Conservation (phyloP, 129 eudicot genomes). For the Flaveria linearis region DNA sequence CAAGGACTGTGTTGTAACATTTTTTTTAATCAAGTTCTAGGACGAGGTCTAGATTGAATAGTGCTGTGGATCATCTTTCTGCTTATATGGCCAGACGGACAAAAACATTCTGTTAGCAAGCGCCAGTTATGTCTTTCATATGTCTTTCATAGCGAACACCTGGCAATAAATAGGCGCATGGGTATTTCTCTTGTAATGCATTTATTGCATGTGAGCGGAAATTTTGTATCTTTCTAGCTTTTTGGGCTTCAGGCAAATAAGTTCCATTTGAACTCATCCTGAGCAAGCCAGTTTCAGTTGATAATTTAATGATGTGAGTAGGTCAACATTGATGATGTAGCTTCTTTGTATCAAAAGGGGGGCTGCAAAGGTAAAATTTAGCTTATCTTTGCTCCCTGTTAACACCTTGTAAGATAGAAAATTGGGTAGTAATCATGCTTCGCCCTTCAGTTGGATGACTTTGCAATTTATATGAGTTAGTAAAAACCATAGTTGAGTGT, state of each 20-base stretch:
- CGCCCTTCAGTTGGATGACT: neutral
- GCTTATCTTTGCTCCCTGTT: slow-evolving; percentile 6
- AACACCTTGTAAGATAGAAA: slow-evolving; percentile 10
- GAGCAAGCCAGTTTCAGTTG: neutral
- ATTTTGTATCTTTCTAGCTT: neutral
- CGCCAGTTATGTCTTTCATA: neutral
- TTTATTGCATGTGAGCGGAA: neutral
- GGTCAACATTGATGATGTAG: neutral
- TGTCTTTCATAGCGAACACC: neutral
- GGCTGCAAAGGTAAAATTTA: slow-evolving; percentile 6
- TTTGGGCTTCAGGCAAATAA: neutral
- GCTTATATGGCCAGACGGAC: neutral
- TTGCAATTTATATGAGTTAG: slow-evolving; percentile 1
- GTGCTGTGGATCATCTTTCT: slow-evolving; percentile 12
- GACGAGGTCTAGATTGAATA: slow-evolving; percentile 7
- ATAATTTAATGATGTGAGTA: neutral
- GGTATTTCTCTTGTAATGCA: slow-evolving; percentile 10
- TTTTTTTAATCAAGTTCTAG: neutral
- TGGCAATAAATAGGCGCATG: neutral
- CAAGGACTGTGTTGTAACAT: neutral
- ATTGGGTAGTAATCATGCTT: neutral
- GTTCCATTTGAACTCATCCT: neutral
- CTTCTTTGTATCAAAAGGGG: neutral
- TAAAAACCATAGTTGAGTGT: neutral
- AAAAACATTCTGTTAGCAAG: slow-evolving; percentile 11